Evolutionary conservation across 805 yeast species (phyloP), one percentile per base, ranked within the genome.

Genomic region (Suhomyces tanzawaensis): DNA sequence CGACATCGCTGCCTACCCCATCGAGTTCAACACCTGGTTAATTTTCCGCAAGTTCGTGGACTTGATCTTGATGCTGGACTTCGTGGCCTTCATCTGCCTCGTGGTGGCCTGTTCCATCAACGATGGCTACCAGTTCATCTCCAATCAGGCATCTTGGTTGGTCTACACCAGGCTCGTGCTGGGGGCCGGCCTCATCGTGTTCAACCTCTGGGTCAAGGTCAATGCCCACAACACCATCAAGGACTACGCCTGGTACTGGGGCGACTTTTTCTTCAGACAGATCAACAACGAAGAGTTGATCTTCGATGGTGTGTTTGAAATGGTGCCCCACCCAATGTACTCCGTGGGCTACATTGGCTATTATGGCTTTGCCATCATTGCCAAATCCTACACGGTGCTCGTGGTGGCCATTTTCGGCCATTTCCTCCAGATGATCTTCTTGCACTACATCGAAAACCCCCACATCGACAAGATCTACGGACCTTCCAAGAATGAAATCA

Each of bases 191-290:
- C 71, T 86, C 49, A 79, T 85, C 43, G 42, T 83, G 14, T 84
- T 87, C 66, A 86, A 86, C 54, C 67, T 83, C 19, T 83, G 93
- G 89, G 95, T 86, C 32, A 86, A 86, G 57, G 64, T 85, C 17
- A 90, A 87, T 58, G 95, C 95, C 23, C 95, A 86, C 58, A 74
- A 89, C 47, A 89, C 86, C 14, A 89, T 86, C 42, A 85, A 86
- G 58, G 95, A 86, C 55, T 86, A 81, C 56, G 95, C 95, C 8
- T 86, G 95, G 95, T 86, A 86, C 60, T 86, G 95, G 95, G 95
- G 95, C 19, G 95, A 87, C 61, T 86, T 86, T 64, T 86, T 86
- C 72, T 86, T 86, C 64, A 67, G 88, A 38, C 85, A 84, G 55
- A 64, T 67, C 46, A 69, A 68, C 47, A 77, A 76, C 45, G 77